Evolutionary conservation across 148 eudicot genomes (phyloP).

Genomic region (Diospyros lotus): DNA sequence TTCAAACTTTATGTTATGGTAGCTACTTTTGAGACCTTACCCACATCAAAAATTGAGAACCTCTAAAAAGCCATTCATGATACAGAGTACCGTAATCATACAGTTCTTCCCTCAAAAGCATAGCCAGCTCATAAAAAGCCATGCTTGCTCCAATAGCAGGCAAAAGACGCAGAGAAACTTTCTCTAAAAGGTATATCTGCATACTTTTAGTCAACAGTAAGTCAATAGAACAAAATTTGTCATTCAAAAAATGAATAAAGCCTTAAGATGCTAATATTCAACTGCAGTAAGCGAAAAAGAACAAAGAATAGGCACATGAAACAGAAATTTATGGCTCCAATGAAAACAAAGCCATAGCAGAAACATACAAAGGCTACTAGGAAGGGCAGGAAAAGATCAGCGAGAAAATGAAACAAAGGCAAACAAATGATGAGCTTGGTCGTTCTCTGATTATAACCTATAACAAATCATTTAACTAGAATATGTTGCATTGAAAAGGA

Average conservation of each 20-base stretch:
- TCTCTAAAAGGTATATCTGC: slow-evolving; percentile 38
- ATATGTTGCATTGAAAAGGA: not conserved
- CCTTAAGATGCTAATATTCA: not conserved
- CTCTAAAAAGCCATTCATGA: slow-evolving; percentile 47
- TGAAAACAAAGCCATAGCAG: not conserved
- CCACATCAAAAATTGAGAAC: slow-evolving; percentile 55
- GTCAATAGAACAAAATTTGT: not conserved
- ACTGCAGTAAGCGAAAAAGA: not conserved
- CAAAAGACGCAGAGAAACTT: slow-evolving; percentile 28
- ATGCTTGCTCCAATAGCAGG: slow-evolving; percentile 46
- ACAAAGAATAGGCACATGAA: not conserved
- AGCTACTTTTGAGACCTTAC: slow-evolving; percentile 28
- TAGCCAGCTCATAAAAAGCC: slow-evolving; percentile 35
- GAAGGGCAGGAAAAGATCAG: not conserved
- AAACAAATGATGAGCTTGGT: not conserved
- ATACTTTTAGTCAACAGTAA: slow-evolving; percentile 1
- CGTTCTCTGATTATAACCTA: not conserved
- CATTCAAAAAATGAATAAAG: not conserved
- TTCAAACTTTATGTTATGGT: not conserved
- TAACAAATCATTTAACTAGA: not conserved
- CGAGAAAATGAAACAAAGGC: not conserved
- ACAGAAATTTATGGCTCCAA: not conserved
- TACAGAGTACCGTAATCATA: slow-evolving; percentile 19
- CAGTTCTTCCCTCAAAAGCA: slow-evolving; percentile 24
- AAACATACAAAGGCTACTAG: not conserved